Evolutionary conservation across 371 early-diverging fungal genomes (phyloP).

Genomic region (Basidiobolus meristosporus): DNA sequence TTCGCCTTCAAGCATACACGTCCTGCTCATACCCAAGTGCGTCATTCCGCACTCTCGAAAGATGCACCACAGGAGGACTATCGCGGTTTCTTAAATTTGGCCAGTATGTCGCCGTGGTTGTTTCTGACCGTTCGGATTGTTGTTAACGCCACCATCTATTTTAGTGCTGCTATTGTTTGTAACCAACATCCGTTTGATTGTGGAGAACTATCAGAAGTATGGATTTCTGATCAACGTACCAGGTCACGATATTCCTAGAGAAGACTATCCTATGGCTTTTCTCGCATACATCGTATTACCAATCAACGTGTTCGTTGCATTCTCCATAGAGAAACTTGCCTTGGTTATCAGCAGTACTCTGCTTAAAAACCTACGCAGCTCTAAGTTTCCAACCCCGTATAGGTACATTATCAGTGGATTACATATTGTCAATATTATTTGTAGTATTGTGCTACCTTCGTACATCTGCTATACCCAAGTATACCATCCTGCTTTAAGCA

Average conservation of each 20-base stretch:
- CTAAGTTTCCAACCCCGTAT: conserved; percentile 2
- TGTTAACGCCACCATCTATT: not conserved
- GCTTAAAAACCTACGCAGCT: conserved; percentile 1
- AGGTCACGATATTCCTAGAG: conserved; percentile 8
- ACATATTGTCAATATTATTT: conserved; percentile 30
- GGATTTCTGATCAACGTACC: conserved; percentile 45
- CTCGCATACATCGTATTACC: conserved; percentile 27
- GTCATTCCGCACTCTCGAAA: conserved; percentile 43
- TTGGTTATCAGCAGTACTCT: not conserved
- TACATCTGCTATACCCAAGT: conserved; percentile 45
- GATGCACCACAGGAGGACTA: conserved; percentile 61
- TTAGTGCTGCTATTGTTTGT: conserved; percentile 65
- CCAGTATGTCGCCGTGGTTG: conserved; percentile 19
- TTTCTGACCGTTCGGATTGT: not conserved
- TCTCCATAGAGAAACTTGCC: conserved; percentile 23
- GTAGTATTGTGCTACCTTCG: conserved; percentile 34
- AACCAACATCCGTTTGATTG: conserved; percentile 58
- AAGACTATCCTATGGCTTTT: conserved; percentile 28
- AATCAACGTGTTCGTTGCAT: conserved; percentile 22
- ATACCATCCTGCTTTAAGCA: conserved; percentile 52
- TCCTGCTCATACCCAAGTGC: conserved; percentile 33
- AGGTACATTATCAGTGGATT: conserved; percentile 8
- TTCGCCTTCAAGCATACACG: conserved; percentile 25
- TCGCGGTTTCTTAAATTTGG: conserved; percentile 41
- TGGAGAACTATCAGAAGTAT: conserved; percentile 80